Evolutionary conservation across 306 rosid genomes (phyloP), one percentile per base, ranked within the genome.

Genomic region (Rosa multiflora): DNA sequence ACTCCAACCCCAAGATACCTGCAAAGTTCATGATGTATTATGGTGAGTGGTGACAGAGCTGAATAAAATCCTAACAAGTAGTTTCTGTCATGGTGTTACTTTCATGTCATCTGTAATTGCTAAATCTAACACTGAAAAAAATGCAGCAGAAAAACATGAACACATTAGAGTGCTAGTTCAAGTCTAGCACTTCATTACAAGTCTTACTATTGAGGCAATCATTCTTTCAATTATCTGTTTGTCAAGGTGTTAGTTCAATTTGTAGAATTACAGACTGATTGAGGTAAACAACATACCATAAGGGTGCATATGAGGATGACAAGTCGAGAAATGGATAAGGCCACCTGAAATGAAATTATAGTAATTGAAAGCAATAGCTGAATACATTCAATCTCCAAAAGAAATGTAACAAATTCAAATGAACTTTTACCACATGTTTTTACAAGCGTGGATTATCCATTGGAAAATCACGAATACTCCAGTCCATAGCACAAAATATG

Each of bases 291-390:
- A 76, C 93, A 48, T 90, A 96, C 98, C 98, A 93, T 73, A 93
- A 70, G 72, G 99, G 98, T 32, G 99, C 96, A 75, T 74, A 89
- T 10, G 88, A 82, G 73, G 93, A 88, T 82, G 99, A 85, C 83
- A 96, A 72, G 69, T 96, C 99, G 64, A 96, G 96, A 87, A 96
- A 93, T 53, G 97, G 90, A 83, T 96, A 96, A 26, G 99, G 99
- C 99, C 98, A 96, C 97, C 99, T 96, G 86, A 17, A 67, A 73
- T 67, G 32, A 75, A 43, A 37, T 67, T 17, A 9, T 5, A 13
- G 20, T 9, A 8, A 43, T 6, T 49, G 67, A 10, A 59, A 76
- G 55, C 74, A 51, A 18, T n/a, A 32, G 26, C 40, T 5, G 11
- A 47, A 74, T 29, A 26, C 44, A 72, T 18, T 69, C 75, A 40